Percentiles rank a stretch among this genome's conserved stretches.
Conservation (phyloP, 2,329 filamentous ascomycete genomes). For the Coccinonectria pachysandricola region DNA sequence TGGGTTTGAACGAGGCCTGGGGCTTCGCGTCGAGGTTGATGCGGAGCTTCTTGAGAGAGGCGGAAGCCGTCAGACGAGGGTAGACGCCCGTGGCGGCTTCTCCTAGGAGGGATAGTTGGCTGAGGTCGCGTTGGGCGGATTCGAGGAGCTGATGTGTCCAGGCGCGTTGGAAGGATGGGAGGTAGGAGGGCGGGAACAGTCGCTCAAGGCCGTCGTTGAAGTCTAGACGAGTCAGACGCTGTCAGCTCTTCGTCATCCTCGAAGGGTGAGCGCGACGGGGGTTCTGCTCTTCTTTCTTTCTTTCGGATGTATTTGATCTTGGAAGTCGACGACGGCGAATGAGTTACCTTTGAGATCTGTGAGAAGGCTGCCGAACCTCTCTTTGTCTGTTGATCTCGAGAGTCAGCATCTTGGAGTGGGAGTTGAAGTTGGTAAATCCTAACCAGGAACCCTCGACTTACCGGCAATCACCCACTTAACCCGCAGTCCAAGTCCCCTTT, state of each 20-base stretch:
- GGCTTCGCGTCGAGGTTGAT: constrained; percentile 35
- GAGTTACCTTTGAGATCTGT: constrained; percentile 29
- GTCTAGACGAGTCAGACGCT: constrained; percentile 17
- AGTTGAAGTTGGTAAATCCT: too few relatives aligned
- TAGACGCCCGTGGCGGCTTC: constrained; percentile 31
- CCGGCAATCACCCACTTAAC: constrained; percentile 35
- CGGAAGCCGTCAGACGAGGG: constrained; percentile 31
- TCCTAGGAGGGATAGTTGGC: constrained; percentile 32
- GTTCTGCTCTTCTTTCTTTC: too few relatives aligned
- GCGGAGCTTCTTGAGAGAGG: constrained; percentile 33
- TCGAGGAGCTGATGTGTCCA: constrained; percentile 38
- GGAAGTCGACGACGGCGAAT: not conserved
- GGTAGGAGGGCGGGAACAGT: constrained; percentile 32
- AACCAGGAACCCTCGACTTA: constrained; percentile 8
- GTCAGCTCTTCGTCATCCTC: too few relatives aligned
- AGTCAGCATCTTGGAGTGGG: too few relatives aligned
- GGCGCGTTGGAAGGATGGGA: constrained; percentile 32
- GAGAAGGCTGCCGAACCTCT: constrained; percentile 32
- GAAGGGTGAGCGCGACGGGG: too few relatives aligned
- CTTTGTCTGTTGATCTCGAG: constrained; percentile 25
- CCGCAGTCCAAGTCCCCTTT: constrained; percentile 24
- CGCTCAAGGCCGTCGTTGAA: constrained; percentile 39
- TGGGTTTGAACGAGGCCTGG: constrained; percentile 30
- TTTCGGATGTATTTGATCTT: too few relatives aligned
- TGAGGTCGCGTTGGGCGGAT: constrained; percentile 30